A percentile compares a stretch with the other conserved stretches of the same genome.
Conservation (phyloP, 352 stramenopile genomes). For the Globisporangium lucens region DNA sequence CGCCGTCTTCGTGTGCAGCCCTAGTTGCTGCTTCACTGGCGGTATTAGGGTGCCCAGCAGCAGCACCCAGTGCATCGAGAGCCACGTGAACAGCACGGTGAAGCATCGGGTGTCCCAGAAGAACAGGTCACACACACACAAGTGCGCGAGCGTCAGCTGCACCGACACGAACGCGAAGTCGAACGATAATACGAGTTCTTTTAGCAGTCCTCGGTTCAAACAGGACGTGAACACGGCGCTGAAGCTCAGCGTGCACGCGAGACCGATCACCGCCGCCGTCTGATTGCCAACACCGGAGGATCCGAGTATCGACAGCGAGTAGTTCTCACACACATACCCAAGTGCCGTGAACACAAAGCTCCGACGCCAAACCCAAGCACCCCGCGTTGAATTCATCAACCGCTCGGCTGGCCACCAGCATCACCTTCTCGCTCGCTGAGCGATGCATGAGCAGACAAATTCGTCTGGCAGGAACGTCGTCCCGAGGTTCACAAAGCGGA, state of each 20-base stretch:
- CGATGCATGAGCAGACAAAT: too few relatives aligned
- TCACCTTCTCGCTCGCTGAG: too few relatives aligned
- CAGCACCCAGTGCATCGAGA: constrained; percentile 23
- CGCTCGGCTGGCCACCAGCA: too few relatives aligned
- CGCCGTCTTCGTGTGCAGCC: neutral
- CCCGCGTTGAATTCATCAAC: too few relatives aligned
- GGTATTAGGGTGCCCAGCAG: constrained; percentile 22
- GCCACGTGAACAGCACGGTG: constrained; percentile 7
- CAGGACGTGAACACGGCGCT: neutral
- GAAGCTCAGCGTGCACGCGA: neutral
- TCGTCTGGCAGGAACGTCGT: neutral
- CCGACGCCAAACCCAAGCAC: too few relatives aligned
- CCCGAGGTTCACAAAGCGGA: neutral
- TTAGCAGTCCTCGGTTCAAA: neutral
- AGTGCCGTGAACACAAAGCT: too few relatives aligned
- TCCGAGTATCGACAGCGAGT: neutral
- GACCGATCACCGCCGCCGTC: neutral
- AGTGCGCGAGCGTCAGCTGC: constrained; percentile 18
- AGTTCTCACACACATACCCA: too few relatives aligned
- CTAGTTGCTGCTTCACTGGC: constrained; percentile 5
- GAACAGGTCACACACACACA: constrained; percentile 22
- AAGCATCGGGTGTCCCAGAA: constrained; percentile 17
- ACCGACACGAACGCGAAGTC: constrained; percentile 28
- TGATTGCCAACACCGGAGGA: neutral
- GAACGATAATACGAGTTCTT: constrained; percentile 17